Evolutionary conservation across 352 stramenopile species (phyloP).

Genomic region (Nothophytophthora sp.): DNA sequence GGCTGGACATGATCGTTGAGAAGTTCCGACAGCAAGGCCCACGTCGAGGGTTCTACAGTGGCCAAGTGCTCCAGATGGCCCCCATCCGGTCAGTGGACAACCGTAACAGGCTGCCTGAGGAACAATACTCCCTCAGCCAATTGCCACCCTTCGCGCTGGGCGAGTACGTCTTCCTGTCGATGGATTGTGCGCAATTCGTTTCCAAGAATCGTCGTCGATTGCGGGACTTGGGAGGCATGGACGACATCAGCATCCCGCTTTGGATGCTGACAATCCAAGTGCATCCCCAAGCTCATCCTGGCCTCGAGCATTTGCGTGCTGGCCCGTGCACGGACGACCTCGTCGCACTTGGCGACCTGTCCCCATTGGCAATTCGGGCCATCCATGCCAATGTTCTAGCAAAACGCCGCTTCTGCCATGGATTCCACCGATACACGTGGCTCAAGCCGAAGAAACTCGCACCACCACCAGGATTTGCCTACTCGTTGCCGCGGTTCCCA

Average conservation of each 20-base stretch:
- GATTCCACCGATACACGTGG: constrained; percentile 33
- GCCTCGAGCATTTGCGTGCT: constrained; percentile 32
- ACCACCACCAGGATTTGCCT: no score
- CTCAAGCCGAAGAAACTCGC: not conserved
- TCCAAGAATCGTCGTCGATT: constrained; percentile 28
- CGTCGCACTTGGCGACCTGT: constrained; percentile 47
- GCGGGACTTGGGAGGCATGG: constrained; percentile 33
- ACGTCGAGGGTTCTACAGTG: constrained; percentile 1
- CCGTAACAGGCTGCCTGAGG: constrained; percentile 37
- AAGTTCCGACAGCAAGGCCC: not conserved
- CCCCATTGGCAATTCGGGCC: constrained; percentile 23
- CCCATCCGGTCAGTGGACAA: constrained; percentile 19
- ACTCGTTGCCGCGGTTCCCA: no score
- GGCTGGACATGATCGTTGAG: constrained; percentile 15
- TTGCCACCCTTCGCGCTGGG: constrained; percentile 41
- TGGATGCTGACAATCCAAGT: constrained; percentile 62
- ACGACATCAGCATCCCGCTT: constrained; percentile 62
- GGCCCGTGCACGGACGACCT: constrained; percentile 29
- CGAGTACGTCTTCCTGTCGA: constrained; percentile 46
- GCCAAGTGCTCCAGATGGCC: not conserved
- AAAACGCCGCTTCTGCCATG: constrained; percentile 21
- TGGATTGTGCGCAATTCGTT: constrained; percentile 45
- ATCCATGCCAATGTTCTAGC: constrained; percentile 37
- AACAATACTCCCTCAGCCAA: constrained; percentile 31
- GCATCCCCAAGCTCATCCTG: constrained; percentile 21